These are phyloP conservation scores for Sugiyamaella sp. DNA, from an alignment of 1,139 yeast species.

Conservation along the genomic window DNA sequence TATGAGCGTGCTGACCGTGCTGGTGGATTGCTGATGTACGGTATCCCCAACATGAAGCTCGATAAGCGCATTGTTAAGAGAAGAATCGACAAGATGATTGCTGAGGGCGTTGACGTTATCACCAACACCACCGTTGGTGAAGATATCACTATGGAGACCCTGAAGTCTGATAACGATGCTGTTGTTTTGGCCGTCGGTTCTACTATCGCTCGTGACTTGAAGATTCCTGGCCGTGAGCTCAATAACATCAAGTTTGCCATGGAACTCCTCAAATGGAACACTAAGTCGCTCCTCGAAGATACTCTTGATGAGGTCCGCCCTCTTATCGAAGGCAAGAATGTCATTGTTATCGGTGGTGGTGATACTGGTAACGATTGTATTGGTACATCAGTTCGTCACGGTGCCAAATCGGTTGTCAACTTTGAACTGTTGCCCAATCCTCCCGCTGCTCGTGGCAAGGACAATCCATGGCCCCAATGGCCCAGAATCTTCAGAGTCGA, in stretches of 20 bases:
- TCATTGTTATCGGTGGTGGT: constrained; percentile 98
- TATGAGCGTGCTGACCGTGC: constrained; percentile 94
- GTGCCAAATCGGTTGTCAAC: constrained; percentile 93
- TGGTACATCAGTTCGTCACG: constrained; percentile 97
- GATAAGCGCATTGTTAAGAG: constrained; percentile 92
- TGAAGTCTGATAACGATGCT: constrained; percentile 70
- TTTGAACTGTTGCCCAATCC: constrained; percentile 95
- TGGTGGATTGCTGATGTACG: constrained; percentile 97
- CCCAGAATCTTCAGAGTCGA: constrained; percentile 97
- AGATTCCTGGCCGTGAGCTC: constrained; percentile 90
- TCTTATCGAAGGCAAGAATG: constrained; percentile 80
- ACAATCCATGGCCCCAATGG: constrained; percentile 99
- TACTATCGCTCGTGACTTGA: constrained; percentile 93
- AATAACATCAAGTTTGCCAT: constrained; percentile 92
- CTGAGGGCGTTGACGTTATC: constrained; percentile 84
- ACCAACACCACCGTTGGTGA: constrained; percentile 83
- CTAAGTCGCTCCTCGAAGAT: constrained; percentile 84
- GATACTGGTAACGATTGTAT: constrained; percentile 99
- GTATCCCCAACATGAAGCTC: constrained; percentile 98
- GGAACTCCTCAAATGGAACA: constrained; percentile 87
- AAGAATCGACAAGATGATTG: constrained; percentile 86
- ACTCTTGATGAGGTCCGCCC: constrained; percentile 76
- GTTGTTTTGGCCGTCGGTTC: constrained; percentile 95
- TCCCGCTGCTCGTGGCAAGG: constrained; percentile 81
- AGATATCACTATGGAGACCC: constrained; percentile 67